A percentile compares a stretch with the other conserved stretches of the same genome.
These are phyloP conservation scores for Pythium utonaiense DNA, from an alignment of 352 stramenopile species.

Conservation along the genomic window DNA sequence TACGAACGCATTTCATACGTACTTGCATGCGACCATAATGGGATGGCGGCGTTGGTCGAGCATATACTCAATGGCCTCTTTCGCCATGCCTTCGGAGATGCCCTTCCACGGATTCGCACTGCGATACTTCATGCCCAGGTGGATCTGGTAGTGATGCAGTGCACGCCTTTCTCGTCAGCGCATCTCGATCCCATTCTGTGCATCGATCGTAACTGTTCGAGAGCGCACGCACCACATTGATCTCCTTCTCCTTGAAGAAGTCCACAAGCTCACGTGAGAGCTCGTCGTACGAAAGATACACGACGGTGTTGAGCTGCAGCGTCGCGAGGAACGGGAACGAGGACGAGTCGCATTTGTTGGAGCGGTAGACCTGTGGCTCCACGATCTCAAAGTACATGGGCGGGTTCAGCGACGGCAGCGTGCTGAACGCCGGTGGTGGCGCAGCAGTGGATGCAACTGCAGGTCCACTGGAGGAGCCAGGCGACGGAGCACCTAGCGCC, in stretches of 20 bases:
- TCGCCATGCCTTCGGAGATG: conserved; percentile 82
- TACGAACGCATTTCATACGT: too few species aligned
- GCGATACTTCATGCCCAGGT: conserved; percentile 81
- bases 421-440: conserved; percentile 36
- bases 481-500: neutral
- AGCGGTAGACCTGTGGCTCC: conserved; percentile 78
- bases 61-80: conserved; percentile 83
- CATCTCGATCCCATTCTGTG: neutral
- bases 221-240: conserved; percentile 50
- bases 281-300: conserved; percentile 85
- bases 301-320: conserved; percentile 78
- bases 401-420: conserved; percentile 75
- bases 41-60: conserved; percentile 74
- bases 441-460: conserved; percentile 6
- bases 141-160: conserved; percentile 43
- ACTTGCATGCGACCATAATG: conserved; percentile 89
- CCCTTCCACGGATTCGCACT: conserved; percentile 62
- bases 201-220: neutral
- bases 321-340: conserved; percentile 81
- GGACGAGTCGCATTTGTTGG: conserved; percentile 85
- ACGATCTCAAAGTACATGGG: conserved; percentile 88
- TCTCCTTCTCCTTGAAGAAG: conserved; percentile 82
- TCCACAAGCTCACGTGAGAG: conserved; percentile 70
- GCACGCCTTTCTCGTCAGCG: neutral
- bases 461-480: neutral